These are phyloP conservation scores for Neotropicomus parvogracilis DNA, from an alignment of 1,284 basidiomycete genomes.

Conservation along the genomic window DNA sequence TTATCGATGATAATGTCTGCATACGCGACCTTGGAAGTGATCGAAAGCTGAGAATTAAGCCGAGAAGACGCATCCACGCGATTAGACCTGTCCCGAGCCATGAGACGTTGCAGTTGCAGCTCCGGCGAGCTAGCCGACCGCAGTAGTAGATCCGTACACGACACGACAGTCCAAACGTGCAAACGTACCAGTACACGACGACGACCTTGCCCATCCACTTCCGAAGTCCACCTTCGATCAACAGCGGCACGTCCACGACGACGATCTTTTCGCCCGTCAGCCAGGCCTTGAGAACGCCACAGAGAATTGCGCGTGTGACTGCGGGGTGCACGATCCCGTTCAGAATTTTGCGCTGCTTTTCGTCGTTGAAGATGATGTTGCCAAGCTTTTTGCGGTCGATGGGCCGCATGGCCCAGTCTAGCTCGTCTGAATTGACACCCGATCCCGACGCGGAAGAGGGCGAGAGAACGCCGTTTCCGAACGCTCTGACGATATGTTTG, in stretches of 20 bases:
- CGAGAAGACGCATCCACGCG: slow-evolving; percentile 67
- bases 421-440: neutral
- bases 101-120: slow-evolving; percentile 78
- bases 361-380: slow-evolving; percentile 80
- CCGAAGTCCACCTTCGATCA: slow-evolving; percentile 90
- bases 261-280: slow-evolving; percentile 65
- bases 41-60: slow-evolving; percentile 78
- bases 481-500: slow-evolving; percentile 61
- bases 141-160: neutral
- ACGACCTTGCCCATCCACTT: slow-evolving; percentile 81
- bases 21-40: slow-evolving; percentile 75
- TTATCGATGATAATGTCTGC: slow-evolving; percentile 92
- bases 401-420: slow-evolving; percentile 51
- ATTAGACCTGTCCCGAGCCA: slow-evolving; percentile 61
- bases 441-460: slow-evolving; percentile 16
- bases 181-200: slow-evolving; percentile 82
- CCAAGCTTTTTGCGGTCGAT: slow-evolving; percentile 87
- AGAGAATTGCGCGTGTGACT: slow-evolving; percentile 74
- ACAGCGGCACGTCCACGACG: slow-evolving; percentile 89
- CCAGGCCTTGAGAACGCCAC: slow-evolving; percentile 72
- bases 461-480: slow-evolving; percentile 69
- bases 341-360: slow-evolving; percentile 65
- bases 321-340: slow-evolving; percentile 91
- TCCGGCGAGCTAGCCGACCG: slow-evolving; percentile 53
- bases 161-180: neutral